These are phyloP conservation scores for Globisporangium polare DNA, from an alignment of 352 stramenopile species.

Conservation along the genomic window DNA sequence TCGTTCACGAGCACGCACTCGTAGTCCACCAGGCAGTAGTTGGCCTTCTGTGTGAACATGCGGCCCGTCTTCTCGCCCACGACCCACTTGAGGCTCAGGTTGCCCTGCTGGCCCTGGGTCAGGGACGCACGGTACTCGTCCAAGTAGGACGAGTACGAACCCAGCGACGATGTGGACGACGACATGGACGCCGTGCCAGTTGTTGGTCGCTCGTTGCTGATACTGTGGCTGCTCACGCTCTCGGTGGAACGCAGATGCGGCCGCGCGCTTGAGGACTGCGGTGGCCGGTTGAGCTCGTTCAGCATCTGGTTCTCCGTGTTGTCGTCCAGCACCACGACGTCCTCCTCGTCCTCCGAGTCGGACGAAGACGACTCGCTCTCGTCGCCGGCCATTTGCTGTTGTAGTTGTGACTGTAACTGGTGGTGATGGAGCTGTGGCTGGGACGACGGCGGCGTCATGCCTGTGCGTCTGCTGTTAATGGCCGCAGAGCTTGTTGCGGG, in stretches of 20 bases:
- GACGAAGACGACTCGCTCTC: constrained; percentile 42
- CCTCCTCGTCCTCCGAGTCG: constrained; percentile 25
- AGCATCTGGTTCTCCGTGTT: constrained; percentile 11
- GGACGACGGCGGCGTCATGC: not conserved
- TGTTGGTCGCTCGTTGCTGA: not conserved
- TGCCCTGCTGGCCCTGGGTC: constrained; percentile 43
- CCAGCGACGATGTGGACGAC: constrained; percentile 9
- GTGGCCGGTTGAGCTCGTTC: constrained; percentile 2
- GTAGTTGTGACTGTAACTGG: not conserved
- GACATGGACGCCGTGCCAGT: not conserved
- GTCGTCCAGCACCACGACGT: constrained; percentile 14
- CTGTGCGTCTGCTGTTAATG: not conserved
- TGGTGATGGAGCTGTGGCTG: not conserved
- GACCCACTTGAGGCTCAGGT: constrained; percentile 69
- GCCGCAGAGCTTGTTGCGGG: not conserved
- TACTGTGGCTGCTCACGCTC: not conserved
- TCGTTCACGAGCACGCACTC: constrained; percentile 73
- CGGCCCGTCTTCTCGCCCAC: constrained; percentile 56
- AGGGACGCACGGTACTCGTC: constrained; percentile 44
- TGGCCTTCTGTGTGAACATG: constrained; percentile 63
- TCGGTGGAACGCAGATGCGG: not conserved
- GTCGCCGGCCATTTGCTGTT: not conserved
- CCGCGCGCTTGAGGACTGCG: not conserved
- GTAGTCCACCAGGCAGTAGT: constrained; percentile 74
- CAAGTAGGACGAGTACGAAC: constrained; percentile 29